phyloP scores from a whole-genome alignment of 2,329 filamentous ascomycete species.

The Pestalotiopsis sp. region DNA sequence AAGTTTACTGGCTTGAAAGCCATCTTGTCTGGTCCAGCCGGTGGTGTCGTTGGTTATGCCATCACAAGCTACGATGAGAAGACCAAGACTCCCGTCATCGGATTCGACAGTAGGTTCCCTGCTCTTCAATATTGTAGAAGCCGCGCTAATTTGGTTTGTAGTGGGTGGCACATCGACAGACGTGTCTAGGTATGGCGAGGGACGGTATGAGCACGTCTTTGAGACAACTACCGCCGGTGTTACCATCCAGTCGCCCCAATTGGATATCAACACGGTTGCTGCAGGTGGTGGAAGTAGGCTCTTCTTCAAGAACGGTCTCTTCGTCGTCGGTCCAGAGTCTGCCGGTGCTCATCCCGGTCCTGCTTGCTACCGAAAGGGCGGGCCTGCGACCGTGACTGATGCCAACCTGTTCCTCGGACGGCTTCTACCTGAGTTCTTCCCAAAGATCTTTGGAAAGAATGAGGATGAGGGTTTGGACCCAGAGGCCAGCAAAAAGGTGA shows the following conservation, averaged over 20 bases:
- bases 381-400: slow-evolving; percentile 90
- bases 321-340: slow-evolving; percentile 88
- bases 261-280: slow-evolving; percentile 94
- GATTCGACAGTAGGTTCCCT: slow-evolving; percentile 68
- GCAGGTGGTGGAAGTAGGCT: slow-evolving; percentile 84
- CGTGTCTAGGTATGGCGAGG: slow-evolving; percentile 83
- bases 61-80: slow-evolving; percentile 85
- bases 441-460: slow-evolving; percentile 90
- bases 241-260: slow-evolving; percentile 87
- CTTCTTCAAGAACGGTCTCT: slow-evolving; percentile 87
- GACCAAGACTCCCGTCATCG: slow-evolving; percentile 84
- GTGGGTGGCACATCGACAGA: slow-evolving; percentile 86
- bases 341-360: slow-evolving; percentile 89
- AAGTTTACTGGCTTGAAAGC: slow-evolving; percentile 84
- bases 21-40: slow-evolving; percentile 88
- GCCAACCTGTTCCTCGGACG: slow-evolving; percentile 86
- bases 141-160: slow-evolving; percentile 16
- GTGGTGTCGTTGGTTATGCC: slow-evolving; percentile 90
- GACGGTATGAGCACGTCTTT: slow-evolving; percentile 89
- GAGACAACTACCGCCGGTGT: slow-evolving; percentile 94
- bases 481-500: slow-evolving; percentile 73
- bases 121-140: neutral
- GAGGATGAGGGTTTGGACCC: slow-evolving; percentile 81
- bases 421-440: slow-evolving; percentile 87
- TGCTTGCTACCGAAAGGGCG: slow-evolving; percentile 87